Percentiles rank a stretch among this genome's conserved stretches.
These are phyloP conservation scores for Vitis cinerea DNA, from an alignment of 164 flowering plant genomes.

Conservation along the genomic window DNA sequence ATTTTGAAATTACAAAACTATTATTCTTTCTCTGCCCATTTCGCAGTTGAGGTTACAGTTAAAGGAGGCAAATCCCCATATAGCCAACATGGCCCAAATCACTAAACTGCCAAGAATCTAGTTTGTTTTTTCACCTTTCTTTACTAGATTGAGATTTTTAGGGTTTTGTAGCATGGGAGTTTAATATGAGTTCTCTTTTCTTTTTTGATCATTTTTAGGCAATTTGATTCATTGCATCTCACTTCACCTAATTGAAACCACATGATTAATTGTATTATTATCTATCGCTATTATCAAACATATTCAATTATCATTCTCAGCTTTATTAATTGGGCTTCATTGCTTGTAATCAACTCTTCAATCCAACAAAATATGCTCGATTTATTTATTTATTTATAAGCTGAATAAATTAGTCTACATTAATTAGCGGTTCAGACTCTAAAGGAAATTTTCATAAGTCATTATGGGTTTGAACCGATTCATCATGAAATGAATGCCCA, in stretches of 20 bases:
- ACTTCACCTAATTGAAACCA: not conserved
- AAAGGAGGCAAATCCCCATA: conserved; percentile 7
- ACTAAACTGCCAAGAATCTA: conserved; percentile 23
- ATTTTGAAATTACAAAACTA: conserved; percentile 7
- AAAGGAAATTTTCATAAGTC: too few species aligned
- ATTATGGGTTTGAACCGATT: too few species aligned
- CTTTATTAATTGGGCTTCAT: not conserved
- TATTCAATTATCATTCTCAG: not conserved
- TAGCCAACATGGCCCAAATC: conserved; percentile 13
- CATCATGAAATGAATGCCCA: too few species aligned
- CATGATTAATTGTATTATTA: not conserved
- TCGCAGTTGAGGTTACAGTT: conserved; percentile 13
- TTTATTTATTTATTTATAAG: too few species aligned
- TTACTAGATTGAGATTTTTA: conserved; percentile 30
- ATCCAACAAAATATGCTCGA: not conserved
- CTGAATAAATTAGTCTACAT: too few species aligned
- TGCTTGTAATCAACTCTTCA: not conserved
- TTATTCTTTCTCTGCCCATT: not conserved
- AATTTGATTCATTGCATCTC: conserved; percentile 20
- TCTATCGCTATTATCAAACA: not conserved
- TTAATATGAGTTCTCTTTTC: not conserved
- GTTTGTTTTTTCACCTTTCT: conserved; percentile 11
- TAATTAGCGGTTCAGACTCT: too few species aligned
- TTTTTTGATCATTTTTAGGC: not conserved
- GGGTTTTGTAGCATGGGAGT: conserved; percentile 9